Base-by-base conservation (phyloP, 1,284 basidiomycete genomes). In the Apiotrichum mycotoxinovorans region DNA sequence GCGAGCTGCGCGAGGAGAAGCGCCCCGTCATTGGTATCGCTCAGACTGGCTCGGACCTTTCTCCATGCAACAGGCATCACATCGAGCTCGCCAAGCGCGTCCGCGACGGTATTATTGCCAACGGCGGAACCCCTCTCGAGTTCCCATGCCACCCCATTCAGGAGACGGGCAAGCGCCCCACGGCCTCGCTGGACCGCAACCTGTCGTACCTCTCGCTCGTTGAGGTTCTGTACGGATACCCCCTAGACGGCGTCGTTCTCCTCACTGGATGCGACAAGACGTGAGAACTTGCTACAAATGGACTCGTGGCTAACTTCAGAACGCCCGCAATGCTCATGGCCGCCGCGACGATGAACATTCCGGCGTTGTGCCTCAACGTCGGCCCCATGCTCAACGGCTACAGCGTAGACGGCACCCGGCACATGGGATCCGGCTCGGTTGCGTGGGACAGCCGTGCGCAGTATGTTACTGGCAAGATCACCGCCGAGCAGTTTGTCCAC, bases 1-100 rank as follows among this genome's bases (percentile, higher is more conserved):
- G 57, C 26, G 71, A 72, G 55, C 60, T 72, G 53, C 64, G 58
- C 7, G 57, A 62, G 77, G 86, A 91, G 62, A 81, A 87, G 69
- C 91, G 91, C 73, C 87, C 91, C 45, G 93, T 96, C 87, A 88
- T 96, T 61, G 92, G 92, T 60, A 85, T 96, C 46, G 92, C 86
- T 12, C 58, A 64, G 42, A 67, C 62, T 22, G 74, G 79, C 48
- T 68, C 67, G 20, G 72, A 68, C 57, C 63, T 70, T 42, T 62
- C 74, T 3, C 75, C 75, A 3, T 77, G 75, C 52, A 77, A 77
- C 58, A 62, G 67, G 4, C 70, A 75, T 57, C 74, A 77, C 54
- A 54, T 74, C 45, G 66, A 72, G 42, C 70, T 76, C 2, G 75
- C 74, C 37, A 76, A 77, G 61, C 66, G 75, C 15, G 74, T 77